phyloP scores from a whole-genome alignment of 1,139 yeast genomes.

The Hyphopichia wangnamkhiaoensis region DNA sequence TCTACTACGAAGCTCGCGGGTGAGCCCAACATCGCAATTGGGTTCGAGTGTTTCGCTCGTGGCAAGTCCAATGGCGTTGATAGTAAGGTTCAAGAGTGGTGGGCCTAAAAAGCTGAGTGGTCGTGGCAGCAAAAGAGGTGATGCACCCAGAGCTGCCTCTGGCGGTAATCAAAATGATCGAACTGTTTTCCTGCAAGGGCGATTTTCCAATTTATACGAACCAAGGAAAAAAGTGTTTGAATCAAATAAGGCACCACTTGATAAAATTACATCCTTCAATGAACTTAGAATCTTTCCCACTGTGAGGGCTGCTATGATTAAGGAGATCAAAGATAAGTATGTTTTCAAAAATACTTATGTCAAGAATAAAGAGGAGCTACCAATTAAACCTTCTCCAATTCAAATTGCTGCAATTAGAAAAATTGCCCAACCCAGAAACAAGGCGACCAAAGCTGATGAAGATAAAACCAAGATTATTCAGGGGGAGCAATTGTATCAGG shows the following conservation, averaged over 20 bases:
- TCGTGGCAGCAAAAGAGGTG: neutral
- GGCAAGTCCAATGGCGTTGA: too few species aligned
- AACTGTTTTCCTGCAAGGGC: constrained; percentile 18
- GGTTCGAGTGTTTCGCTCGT: too few species aligned
- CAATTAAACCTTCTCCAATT: constrained; percentile 42
- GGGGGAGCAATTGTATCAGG: constrained; percentile 22
- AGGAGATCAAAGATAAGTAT: constrained; percentile 57
- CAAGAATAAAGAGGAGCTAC: constrained; percentile 30
- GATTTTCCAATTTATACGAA: constrained; percentile 25
- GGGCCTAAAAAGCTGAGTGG: neutral
- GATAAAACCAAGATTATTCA: constrained; percentile 8
- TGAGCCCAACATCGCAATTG: too few species aligned
- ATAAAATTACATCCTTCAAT: constrained; percentile 59
- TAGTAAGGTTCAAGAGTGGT: too few species aligned
- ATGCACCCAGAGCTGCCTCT: neutral
- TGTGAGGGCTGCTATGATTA: constrained; percentile 62
- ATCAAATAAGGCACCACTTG: constrained; percentile 30
- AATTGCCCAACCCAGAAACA: constrained; percentile 36
- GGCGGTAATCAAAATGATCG: neutral
- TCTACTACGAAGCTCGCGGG: too few species aligned
- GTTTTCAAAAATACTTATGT: constrained; percentile 38
- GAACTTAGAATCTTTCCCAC: constrained; percentile 66
- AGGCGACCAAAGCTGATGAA: constrained; percentile 18
- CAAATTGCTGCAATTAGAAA: constrained; percentile 49
- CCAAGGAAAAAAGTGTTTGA: constrained; percentile 20